Evolutionary conservation across 352 stramenopile species (phyloP).

Genomic region (Globisporangium nodosum): DNA sequence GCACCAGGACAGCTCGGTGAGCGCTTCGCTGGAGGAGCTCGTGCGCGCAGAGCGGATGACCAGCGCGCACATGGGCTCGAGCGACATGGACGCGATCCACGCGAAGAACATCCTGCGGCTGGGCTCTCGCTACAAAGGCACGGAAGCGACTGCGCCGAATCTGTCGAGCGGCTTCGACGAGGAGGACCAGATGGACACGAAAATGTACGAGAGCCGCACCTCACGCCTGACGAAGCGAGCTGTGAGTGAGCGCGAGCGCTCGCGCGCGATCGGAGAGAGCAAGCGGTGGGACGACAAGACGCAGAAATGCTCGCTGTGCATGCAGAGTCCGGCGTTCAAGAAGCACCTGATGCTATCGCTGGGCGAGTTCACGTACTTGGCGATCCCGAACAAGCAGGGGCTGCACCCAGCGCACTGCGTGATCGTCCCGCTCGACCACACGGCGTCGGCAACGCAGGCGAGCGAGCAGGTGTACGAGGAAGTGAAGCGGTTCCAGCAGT

Average conservation of each 20-base stretch:
- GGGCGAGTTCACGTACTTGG: conserved; percentile 72
- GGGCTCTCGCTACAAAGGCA: conserved; percentile 66
- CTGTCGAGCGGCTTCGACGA: conserved; percentile 79
- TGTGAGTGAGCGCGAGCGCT: conserved; percentile 43
- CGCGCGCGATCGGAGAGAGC: conserved; percentile 43
- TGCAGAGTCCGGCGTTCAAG: conserved; percentile 68
- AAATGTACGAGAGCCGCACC: conserved; percentile 41
- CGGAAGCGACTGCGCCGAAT: conserved; percentile 51
- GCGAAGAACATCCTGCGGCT: conserved; percentile 72
- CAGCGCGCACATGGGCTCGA: conserved; percentile 34
- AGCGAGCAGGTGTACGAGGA: conserved; percentile 66
- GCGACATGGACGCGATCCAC: conserved; percentile 66
- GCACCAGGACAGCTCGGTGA: conserved; percentile 7
- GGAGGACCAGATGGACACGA: conserved; percentile 71
- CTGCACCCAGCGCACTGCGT: conserved; percentile 64
- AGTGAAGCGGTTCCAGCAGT: conserved; percentile 57
- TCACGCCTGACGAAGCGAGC: conserved; percentile 57
- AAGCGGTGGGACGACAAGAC: conserved; percentile 65
- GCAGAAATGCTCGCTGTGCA: conserved; percentile 63
- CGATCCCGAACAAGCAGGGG: conserved; percentile 45
- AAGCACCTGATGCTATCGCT: conserved; percentile 77
- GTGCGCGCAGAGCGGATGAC: conserved; percentile 72
- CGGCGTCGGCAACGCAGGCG: conserved; percentile 41
- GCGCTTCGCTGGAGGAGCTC: conserved; percentile 59
- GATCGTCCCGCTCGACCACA: conserved; percentile 74